Evolutionary conservation across 2,329 filamentous ascomycete species (phyloP).

Genomic region (Alternaria rosae): DNA sequence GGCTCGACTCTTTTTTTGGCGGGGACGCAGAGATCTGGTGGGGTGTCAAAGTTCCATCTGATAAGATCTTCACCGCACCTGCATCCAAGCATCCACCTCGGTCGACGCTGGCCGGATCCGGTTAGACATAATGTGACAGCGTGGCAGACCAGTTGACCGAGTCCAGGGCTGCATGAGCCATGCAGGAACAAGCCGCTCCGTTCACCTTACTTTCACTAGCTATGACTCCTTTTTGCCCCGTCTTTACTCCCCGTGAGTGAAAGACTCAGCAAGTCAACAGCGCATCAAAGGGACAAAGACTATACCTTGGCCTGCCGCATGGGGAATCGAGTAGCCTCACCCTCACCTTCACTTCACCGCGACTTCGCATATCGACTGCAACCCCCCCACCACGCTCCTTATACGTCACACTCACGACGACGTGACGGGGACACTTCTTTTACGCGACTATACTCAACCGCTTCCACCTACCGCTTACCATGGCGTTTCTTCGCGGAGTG

Average conservation of each 20-base stretch:
- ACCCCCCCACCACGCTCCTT: conserved; percentile 1
- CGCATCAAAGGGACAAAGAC: conserved; percentile 20
- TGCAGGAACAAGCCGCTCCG: conserved; percentile 9
- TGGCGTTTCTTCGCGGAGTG: conserved; percentile 44
- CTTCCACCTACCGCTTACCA: conserved; percentile 11
- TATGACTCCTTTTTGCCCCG: conserved; percentile 25
- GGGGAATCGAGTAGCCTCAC: conserved; percentile 17
- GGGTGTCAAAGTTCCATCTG: conserved; percentile 33
- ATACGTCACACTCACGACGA: background rate
- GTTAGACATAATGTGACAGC: conserved; percentile 15
- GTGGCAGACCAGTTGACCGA: conserved; percentile 15
- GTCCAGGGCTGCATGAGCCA: conserved; percentile 14
- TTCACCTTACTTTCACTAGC: conserved; percentile 18
- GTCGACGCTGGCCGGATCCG: background rate
- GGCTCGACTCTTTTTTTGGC: conserved; percentile 39
- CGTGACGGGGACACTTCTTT: background rate
- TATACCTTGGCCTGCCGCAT: conserved; percentile 12
- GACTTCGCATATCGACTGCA: conserved; percentile 6
- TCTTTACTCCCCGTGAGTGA: conserved; percentile 19
- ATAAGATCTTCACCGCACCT: conserved; percentile 31
- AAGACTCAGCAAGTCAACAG: conserved; percentile 7
- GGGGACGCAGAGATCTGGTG: conserved; percentile 25
- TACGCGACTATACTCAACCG: background rate
- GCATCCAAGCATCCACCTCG: background rate
- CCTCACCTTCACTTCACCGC: conserved; percentile 31